Percentiles rank a stretch among this genome's conserved stretches.
phyloP scores from a whole-genome alignment of 805 yeast genomes.

The Saccharomyces mikatae region DNA sequence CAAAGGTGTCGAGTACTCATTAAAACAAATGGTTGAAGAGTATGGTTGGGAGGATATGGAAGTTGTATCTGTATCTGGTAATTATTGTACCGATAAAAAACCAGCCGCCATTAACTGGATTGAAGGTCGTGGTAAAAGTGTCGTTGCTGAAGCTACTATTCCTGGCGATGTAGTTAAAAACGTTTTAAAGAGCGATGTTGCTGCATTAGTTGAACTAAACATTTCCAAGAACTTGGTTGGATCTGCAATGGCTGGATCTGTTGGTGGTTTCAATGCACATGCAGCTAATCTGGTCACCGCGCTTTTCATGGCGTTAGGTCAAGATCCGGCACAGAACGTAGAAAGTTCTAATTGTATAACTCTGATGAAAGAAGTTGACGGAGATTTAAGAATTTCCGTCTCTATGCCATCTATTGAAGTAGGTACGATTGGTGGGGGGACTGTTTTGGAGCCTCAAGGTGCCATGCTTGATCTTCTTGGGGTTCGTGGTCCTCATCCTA shows the following conservation, averaged over 20 bases:
- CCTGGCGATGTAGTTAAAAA: constrained; percentile 73
- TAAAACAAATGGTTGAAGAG: constrained; percentile 76
- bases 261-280: constrained; percentile 98
- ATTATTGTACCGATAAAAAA: constrained; percentile 95
- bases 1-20: constrained; percentile 87
- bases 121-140: constrained; percentile 97
- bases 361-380: constrained; percentile 74
- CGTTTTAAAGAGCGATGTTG: constrained; percentile 86
- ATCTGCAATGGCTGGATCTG: constrained; percentile 95
- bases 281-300: constrained; percentile 97
- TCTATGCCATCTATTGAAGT: constrained; percentile 99
- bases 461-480: constrained; percentile 93
- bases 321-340: constrained; percentile 99
- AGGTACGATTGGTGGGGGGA: constrained; percentile 99
- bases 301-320: constrained; percentile 89
- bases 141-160: constrained; percentile 90
- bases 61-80: constrained; percentile 88
- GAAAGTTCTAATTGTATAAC: constrained; percentile 97
- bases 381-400: constrained; percentile 85
- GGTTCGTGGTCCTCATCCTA: constrained; percentile 91
- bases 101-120: constrained; percentile 99
- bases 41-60: constrained; percentile 93
- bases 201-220: constrained; percentile 84
- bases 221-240: constrained; percentile 86
- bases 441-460: constrained; percentile 92